These are phyloP conservation scores for Alternaria arborescens DNA, from an alignment of 2,329 filamentous ascomycete species.

Conservation along the genomic window DNA sequence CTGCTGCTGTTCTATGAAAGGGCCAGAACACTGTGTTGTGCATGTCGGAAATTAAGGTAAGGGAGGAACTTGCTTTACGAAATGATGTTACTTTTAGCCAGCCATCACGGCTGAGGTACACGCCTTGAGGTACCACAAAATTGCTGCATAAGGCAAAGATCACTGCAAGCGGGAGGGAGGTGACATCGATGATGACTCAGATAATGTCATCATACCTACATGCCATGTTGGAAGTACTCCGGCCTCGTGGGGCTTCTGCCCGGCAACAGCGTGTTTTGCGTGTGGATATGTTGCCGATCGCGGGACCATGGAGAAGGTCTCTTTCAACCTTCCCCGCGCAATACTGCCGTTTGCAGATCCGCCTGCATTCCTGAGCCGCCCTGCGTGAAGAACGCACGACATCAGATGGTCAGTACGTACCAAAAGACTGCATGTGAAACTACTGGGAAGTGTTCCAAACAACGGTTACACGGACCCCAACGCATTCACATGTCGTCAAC, in stretches of 20 bases:
- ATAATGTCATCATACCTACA: conserved; percentile 8
- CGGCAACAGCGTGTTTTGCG: conserved; percentile 7
- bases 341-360: neutral
- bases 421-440: neutral
- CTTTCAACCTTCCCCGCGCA: neutral
- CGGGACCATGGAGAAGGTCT: neutral
- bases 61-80: neutral
- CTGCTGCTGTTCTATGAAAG: neutral
- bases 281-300: conserved; percentile 8
- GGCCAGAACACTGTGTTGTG: neutral
- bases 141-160: neutral
- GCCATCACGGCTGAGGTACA: neutral
- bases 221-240: neutral
- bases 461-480: neutral
- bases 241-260: conserved; percentile 8
- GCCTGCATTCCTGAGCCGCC: conserved; percentile 1
- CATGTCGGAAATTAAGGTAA: neutral
- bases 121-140: neutral
- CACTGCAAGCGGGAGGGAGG: neutral
- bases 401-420: conserved; percentile 1
- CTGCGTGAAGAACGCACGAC: conserved; percentile 4
- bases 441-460: neutral
- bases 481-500: conserved; percentile 1
- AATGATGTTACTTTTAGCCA: conserved; percentile 2
- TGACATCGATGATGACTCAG: neutral